Conservation (phyloP, 805 yeast genomes). For the Sporopachydermia quercuum region DNA sequence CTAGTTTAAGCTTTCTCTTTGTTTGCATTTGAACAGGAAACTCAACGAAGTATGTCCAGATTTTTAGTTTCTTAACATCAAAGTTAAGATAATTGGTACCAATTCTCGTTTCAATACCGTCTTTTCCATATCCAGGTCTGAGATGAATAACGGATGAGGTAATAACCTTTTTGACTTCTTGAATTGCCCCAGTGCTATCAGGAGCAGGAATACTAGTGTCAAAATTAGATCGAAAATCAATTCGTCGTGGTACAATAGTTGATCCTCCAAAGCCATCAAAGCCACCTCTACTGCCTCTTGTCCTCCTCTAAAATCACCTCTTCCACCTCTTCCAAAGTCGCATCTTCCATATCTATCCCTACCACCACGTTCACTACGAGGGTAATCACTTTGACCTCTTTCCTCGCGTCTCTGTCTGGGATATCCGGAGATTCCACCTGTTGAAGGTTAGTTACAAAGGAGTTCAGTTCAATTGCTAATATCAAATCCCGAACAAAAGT, state of each 20-base stretch:
- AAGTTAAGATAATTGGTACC: slow-evolving; percentile 13
- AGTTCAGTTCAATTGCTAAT: too few relatives aligned
- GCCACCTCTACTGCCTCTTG: neutral
- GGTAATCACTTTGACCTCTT: slow-evolving; percentile 6
- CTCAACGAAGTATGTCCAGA: slow-evolving; percentile 13
- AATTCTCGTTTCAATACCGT: slow-evolving; percentile 12
- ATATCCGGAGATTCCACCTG: too few relatives aligned
- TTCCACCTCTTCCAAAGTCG: slow-evolving; percentile 6
- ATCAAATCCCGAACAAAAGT: too few relatives aligned
- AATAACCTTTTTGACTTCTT: slow-evolving; percentile 5
- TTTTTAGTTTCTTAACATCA: slow-evolving; percentile 9
- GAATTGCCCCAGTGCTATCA: slow-evolving; percentile 9
- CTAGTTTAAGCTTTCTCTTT: slow-evolving; percentile 12
- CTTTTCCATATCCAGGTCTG: slow-evolving; percentile 15
- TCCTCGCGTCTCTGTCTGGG: too few relatives aligned
- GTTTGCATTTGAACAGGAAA: slow-evolving; percentile 11
- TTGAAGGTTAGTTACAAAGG: too few relatives aligned
- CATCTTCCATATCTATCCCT: slow-evolving; percentile 7
- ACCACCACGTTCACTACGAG: slow-evolving; percentile 6
- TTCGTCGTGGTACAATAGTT: slow-evolving; percentile 10
- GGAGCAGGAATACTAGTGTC: slow-evolving; percentile 8
- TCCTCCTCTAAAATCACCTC: slow-evolving; percentile 4
- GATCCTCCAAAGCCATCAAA: slow-evolving; percentile 6
- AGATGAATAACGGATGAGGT: slow-evolving; percentile 2
- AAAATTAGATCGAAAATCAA: slow-evolving; percentile 10